Evolutionary conservation across 2,329 filamentous ascomycete species (phyloP), one percentile per base, ranked within the genome.

Genomic region (Penicillium griseofulvum): DNA sequence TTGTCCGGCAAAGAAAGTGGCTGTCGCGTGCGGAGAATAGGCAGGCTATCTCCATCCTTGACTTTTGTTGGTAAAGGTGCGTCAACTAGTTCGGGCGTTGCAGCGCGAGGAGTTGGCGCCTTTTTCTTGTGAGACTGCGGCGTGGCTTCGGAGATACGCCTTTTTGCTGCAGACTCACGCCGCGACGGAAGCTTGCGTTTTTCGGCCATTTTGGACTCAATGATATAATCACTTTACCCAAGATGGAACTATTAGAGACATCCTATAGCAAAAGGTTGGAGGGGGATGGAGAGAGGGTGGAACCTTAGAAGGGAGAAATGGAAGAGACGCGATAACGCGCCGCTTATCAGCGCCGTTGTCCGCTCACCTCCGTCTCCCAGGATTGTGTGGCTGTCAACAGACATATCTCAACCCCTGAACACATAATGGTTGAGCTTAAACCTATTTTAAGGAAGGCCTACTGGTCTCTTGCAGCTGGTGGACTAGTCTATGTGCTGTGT

Each of bases 401-500:
- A 53, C 28, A 31, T 51, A n/a, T 44, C 42, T 36, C 42, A 42
- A 17, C 29, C 22, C 46, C 16, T 17, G 22, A 24, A 51, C 16
- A 10, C 50, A 57, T n/a, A 26, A 74, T 74, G 69, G 68, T 71
- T 50, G 70, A 71, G 61, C 68, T 79, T 39, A 68, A 74, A 42
- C 70, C 77, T 2, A 77, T 80, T 38, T 76, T 82, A 54, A 79
- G 71, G 58, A 80, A 77, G 64, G 79, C 81, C 51, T 80, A 83
- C 63, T 81, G 80, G 74, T 77, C 80, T 16, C 74, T 89, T 16
- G 83, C 79, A 14, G 79, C 80, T 16, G 80, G 85, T 14, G 78
- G 90, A 8, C 81, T 81, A 37, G 64, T 89, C 26, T 96, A 94
- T 73, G 75, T 84, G 17, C 68, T 82, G 28, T 86, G 88, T 59